Base-by-base conservation (phyloP, 2,329 filamentous ascomycete species). In the Aspergillus piperis region DNA sequence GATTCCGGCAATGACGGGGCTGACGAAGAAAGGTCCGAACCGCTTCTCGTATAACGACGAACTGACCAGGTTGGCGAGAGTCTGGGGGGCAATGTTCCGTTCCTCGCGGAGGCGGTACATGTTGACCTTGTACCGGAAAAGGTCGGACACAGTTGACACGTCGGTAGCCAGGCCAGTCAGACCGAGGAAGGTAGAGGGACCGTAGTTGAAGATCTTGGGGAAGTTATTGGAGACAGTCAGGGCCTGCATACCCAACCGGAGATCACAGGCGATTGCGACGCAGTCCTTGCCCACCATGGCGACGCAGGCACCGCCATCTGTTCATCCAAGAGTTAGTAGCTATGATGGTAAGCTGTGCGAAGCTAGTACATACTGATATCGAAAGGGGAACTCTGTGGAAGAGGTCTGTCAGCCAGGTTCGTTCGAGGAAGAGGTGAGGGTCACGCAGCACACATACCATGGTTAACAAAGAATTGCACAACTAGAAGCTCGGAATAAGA, bases 221-320 rank as follows among this genome's bases (percentile, higher is more conserved):
- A 98, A 98, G 89, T 98, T 78, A 88, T 99, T 99, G 78, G 92
- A 97, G 62, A 99, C 91, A 65, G 95, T 99, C 75, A 99, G 86
- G 75, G 95, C 86, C 83, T 99, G 95, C 75, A 98, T 89, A 73
- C 95, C 95, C 68, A 99, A 91, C 66, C 95, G 94, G 68, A 99
- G 91, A 81, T 99, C 95, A 84, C 95, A 99, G 78, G 95, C 95
- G 77, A 99, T 98, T 80, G 95, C 95, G 63, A 99, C 95, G 80
- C 95, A 99, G 88, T 98, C 93, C 82, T 99, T 98, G 84, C 95
- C 95, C 67, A 96, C 93, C 95, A 98, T 98, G 80, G 94, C 94
- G 69, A 98, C 92, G 81, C 90, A 94, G 82, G 94, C 94, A 78
- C 94, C 94, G 82, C 94, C 94, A 79, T 89, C 86, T 88, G 66